Percentiles rank a stretch among this genome's conserved stretches.
Evolutionary conservation across 305 asterid genomes (phyloP).

Genomic region (Fraxinus velutina): DNA sequence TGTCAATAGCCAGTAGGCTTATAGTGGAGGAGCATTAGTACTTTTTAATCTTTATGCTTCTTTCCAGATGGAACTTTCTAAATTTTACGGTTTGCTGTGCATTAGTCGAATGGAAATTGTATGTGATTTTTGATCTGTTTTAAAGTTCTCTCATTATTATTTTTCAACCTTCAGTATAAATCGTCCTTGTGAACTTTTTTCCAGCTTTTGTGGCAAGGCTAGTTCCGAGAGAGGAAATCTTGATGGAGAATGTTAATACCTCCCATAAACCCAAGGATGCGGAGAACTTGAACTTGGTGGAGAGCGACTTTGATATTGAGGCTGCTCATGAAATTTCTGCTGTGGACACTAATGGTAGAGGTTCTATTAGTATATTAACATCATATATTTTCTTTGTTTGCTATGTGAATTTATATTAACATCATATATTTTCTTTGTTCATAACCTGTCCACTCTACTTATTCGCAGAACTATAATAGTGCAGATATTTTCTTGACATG

Average conservation of each 20-base stretch:
- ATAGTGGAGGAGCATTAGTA: background rate
- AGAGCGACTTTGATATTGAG: conserved; percentile 43
- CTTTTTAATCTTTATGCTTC: background rate
- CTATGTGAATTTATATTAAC: conserved; percentile 1
- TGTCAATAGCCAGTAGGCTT: background rate
- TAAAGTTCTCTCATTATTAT: background rate
- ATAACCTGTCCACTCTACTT: background rate
- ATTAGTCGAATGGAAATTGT: background rate
- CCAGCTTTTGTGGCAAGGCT: conserved; percentile 68
- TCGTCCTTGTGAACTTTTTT: background rate
- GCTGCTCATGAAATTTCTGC: conserved; percentile 38
- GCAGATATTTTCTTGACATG: background rate
- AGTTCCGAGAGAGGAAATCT: conserved; percentile 30
- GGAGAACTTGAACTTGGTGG: conserved; percentile 41
- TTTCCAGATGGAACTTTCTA: background rate
- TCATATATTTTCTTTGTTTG: background rate
- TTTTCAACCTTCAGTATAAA: background rate
- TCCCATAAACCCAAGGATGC: conserved; percentile 63
- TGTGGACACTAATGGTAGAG: conserved; percentile 27
- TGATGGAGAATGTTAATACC: conserved; percentile 46
- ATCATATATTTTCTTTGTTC: background rate
- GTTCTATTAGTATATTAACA: conserved; percentile 24
- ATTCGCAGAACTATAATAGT: background rate
- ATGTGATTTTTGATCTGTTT: background rate
- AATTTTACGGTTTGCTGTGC: background rate